Base-by-base conservation (phyloP, 2,329 filamentous ascomycete genomes). In the Ceratocystis cacaofunesta region DNA sequence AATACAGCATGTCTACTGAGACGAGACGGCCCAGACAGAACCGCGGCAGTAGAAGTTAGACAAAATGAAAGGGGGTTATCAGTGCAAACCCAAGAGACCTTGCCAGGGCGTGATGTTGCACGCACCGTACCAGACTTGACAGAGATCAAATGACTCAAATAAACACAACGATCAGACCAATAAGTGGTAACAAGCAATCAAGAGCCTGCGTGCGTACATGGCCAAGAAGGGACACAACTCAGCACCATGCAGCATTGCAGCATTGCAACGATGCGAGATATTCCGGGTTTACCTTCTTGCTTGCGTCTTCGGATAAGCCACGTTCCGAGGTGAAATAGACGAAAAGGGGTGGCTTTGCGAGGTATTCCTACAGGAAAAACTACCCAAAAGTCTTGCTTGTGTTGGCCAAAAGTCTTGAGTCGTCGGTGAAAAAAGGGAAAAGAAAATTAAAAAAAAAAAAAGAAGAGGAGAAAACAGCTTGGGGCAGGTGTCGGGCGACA, bases 1-100 rank as follows among this genome's bases (percentile, higher is more conserved):
- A 58, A 58, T 30, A 58, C 55, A 36, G 28, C 12, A 58, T 32
- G 55, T 58, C 55, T 58, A 58, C 55, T 58, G 55, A 25, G 15
- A n/a, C 55, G 55, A 25, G 15, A n/a, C 55, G 28, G 55, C 55
- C 25, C 55, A 58, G 55, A 28, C 17, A 22, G 19, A 55, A 19
- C 6, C 10, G 46, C 48, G 22, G 48, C 48, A 52, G 48, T 58
- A 58, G 55, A 58, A n/a, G 19, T 52, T 58, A 58, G 55, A 58
- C 55, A 58, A 58, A 58, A 58, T 19, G 17, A 25, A 17, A 36
- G 28, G 25, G 28, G 30, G 55, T n/a, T 58, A 58, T 32, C 30
- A 32, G 32, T n/a, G 32, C n/a, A 28, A 58, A 15, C 55, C 30
- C 28, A n/a, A 30, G 28, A 58, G 10, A 32, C 55, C 36, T 58